Base-by-base conservation (phyloP, 805 yeast species). In the Blastobotrys peoriensis region DNA sequence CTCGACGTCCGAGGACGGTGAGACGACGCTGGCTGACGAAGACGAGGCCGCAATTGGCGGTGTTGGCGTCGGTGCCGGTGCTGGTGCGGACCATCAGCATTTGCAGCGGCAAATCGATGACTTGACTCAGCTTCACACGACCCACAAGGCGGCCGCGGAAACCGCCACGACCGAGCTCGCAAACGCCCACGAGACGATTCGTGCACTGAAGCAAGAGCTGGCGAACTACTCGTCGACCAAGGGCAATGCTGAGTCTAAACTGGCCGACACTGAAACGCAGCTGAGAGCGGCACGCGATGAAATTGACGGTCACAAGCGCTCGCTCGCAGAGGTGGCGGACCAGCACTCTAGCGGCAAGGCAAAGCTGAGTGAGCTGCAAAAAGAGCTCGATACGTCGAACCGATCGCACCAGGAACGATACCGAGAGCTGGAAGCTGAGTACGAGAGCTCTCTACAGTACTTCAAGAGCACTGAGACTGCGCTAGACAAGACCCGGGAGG, bases 391-490 rank as follows among this genome's bases (percentile, higher is more conserved):
- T 51, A 25, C 8, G 30, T 13, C 13, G 8, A 13, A 25, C 30
- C 34, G 59, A 43, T 47, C 59, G 44, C 50, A 57, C 52, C 58
- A 58, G 27, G 42, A 53, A 0, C 66, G 65, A 45, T 56, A 67
- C 38, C 46, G 47, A 15, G 70, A 68, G 23, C 58, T 78, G 39
- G 91, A 86, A 62, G 74, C 68, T 4, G 81, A 83, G 57, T 86
- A 85, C 65, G 76, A 76, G 50, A 79, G 81, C 55, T 83, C 93
- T 0, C 63, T 85, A 44, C 79, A 77, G 50, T 78, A 86, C 19
- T 81, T 86, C 25, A 78, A 77, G 53, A 86, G 81, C 59, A 80
- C 91, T 10, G 81, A 83, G 45, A 76, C 74, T 50, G 95, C 96
- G 0, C 71, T 88, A 44, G 77, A 77, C 38, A 58, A 81, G 51